A percentile compares a stretch with the other conserved stretches of the same genome.
These are phyloP conservation scores for Phytophthora colocasiae DNA, from an alignment of 352 stramenopile genomes.

Conservation along the genomic window DNA sequence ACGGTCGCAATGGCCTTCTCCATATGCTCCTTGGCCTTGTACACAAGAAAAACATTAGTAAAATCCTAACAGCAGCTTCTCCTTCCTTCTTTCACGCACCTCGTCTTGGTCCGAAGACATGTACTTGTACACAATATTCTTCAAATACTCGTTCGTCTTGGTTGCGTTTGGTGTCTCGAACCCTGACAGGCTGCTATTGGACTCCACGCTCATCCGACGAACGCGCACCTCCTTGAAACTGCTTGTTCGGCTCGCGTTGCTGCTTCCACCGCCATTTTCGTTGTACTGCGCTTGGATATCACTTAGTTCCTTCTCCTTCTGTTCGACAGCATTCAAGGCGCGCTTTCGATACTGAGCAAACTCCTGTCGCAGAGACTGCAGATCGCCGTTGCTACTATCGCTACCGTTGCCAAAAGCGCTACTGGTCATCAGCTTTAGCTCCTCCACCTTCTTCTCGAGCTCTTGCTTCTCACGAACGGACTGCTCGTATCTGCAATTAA, in stretches of 20 bases:
- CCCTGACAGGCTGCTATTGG: conserved; percentile 79
- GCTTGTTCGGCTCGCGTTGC: conserved; percentile 42
- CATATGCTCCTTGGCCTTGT: conserved; percentile 86
- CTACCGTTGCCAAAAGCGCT: conserved; percentile 35
- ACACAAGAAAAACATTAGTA: conserved; percentile 10
- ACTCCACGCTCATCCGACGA: conserved; percentile 81
- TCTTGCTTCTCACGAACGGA: conserved; percentile 79
- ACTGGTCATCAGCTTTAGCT: conserved; percentile 56
- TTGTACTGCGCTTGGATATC: conserved; percentile 72
- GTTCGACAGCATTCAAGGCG: conserved; percentile 79
- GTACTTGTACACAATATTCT: conserved; percentile 93
- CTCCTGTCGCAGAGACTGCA: conserved; percentile 76
- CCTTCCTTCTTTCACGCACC: conserved; percentile 31
- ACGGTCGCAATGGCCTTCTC: conserved; percentile 90
- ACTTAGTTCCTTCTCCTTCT: conserved; percentile 84
- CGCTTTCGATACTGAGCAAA: conserved; percentile 84
- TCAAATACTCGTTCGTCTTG: conserved; percentile 90
- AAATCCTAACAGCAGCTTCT: not conserved
- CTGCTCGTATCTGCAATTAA: conserved; percentile 70
- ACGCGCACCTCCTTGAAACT: conserved; percentile 52
- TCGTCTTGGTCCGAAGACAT: conserved; percentile 89
- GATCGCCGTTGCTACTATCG: conserved; percentile 49
- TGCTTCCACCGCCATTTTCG: conserved; percentile 45
- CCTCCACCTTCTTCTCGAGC: conserved; percentile 76
- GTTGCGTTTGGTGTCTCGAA: conserved; percentile 84